Evolutionary conservation across 176 grass and related monocot species (phyloP).

Genomic region (Oryza australiensis): DNA sequence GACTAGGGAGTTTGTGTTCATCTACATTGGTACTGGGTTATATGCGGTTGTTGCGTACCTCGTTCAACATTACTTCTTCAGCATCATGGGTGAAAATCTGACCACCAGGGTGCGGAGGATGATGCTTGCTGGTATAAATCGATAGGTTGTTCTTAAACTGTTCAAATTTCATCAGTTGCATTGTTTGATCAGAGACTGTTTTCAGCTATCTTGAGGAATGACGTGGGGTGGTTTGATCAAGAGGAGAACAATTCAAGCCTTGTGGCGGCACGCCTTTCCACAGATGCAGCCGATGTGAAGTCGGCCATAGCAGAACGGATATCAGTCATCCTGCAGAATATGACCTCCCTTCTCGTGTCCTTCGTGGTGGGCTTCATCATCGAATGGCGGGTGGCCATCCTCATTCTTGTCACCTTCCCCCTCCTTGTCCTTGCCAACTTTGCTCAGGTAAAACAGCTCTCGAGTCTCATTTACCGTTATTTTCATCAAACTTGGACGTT

Average conservation of each 20-base stretch:
- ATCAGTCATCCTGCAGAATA: constrained; percentile 83
- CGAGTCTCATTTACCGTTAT: neutral
- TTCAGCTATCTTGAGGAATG: constrained; percentile 78
- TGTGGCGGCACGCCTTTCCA: constrained; percentile 50
- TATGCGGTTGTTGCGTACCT: constrained; percentile 73
- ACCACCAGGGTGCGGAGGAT: constrained; percentile 77
- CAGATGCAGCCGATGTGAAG: constrained; percentile 67
- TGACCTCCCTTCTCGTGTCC: constrained; percentile 70
- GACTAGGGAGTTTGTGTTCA: constrained; percentile 73
- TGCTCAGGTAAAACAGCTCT: constrained; percentile 53
- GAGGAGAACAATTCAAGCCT: constrained; percentile 86
- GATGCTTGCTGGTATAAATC: constrained; percentile 68
- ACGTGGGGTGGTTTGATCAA: constrained; percentile 77
- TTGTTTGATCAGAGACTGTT: neutral
- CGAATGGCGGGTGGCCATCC: constrained; percentile 73
- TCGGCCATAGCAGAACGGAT: constrained; percentile 70
- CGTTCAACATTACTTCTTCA: constrained; percentile 86
- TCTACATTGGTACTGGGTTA: constrained; percentile 72
- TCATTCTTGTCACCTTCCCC: constrained; percentile 75
- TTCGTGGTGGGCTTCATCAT: constrained; percentile 72
- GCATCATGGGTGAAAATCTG: constrained; percentile 87
- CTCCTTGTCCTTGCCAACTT: constrained; percentile 83
- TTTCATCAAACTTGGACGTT: neutral
- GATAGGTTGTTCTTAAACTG: too few relatives aligned
- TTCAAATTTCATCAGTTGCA: neutral